Evolutionary conservation across 2,329 filamentous ascomycete species (phyloP).

Genomic region (Aureobasidium subglaciale): DNA sequence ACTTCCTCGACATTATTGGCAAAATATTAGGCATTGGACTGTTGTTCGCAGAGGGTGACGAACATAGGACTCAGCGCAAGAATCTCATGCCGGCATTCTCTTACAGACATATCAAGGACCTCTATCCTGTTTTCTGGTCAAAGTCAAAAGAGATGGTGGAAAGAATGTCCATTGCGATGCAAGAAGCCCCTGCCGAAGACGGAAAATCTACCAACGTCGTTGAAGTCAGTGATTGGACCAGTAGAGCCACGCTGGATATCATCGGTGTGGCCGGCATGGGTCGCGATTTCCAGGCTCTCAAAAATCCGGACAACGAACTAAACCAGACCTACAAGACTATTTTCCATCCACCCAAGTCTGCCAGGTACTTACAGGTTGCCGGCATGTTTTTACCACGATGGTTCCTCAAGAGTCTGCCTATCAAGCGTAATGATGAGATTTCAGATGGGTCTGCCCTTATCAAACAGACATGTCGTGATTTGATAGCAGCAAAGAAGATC

Average conservation of each 20-base stretch:
- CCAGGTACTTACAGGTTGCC: slow-evolving; percentile 48
- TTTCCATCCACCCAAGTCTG: slow-evolving; percentile 42
- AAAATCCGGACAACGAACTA: slow-evolving; percentile 46
- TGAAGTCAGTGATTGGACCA: slow-evolving; percentile 41
- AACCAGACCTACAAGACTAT: slow-evolving; percentile 46
- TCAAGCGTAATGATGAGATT: slow-evolving; percentile 64
- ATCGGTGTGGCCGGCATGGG: slow-evolving; percentile 53
- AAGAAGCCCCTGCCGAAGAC: slow-evolving; percentile 19
- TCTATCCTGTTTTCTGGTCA: slow-evolving; percentile 44
- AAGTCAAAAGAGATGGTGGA: slow-evolving; percentile 38
- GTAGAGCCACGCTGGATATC: slow-evolving; percentile 50
- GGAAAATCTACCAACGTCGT: slow-evolving; percentile 30
- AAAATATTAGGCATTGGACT: slow-evolving; percentile 64
- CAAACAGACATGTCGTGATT: slow-evolving; percentile 56
- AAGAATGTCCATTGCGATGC: slow-evolving; percentile 29
- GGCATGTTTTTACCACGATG: slow-evolving; percentile 55
- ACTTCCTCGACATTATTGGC: slow-evolving; percentile 48
- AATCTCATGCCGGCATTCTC: slow-evolving; percentile 44
- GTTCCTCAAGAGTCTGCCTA: slow-evolving; percentile 57
- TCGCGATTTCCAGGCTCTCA: slow-evolving; percentile 48
- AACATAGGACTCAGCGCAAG: slow-evolving; percentile 61
- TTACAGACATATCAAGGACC: slow-evolving; percentile 44
- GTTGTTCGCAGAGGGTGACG: slow-evolving; percentile 80
- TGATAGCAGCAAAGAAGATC: slow-evolving; percentile 65
- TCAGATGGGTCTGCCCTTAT: slow-evolving; percentile 51